Conservation (phyloP, 345 rosid species). For the Angophora floribunda region DNA sequence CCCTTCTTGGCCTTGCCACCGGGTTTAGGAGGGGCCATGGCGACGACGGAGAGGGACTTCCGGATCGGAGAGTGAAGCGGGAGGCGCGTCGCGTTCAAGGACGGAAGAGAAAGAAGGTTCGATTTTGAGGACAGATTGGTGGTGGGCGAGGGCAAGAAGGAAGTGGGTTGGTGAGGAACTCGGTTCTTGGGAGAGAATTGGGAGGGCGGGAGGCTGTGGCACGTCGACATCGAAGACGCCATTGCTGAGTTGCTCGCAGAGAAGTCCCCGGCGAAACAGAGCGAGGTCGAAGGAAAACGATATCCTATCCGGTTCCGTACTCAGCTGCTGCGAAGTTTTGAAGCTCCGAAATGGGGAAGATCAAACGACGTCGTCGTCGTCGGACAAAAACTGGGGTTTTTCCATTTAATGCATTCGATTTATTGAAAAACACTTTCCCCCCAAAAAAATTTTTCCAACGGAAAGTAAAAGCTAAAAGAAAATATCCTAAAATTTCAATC, state of each 20-base stretch:
- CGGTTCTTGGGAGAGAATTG: conserved; percentile 1
- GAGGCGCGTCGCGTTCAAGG: conserved; percentile 27
- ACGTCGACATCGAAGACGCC: conserved; percentile 50
- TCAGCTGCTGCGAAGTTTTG: background rate
- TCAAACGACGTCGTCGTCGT: background rate
- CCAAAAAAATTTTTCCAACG: too few relatives aligned
- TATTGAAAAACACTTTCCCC: too few relatives aligned
- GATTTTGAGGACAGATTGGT: conserved; percentile 37
- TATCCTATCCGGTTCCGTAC: background rate
- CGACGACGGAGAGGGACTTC: conserved; percentile 55
- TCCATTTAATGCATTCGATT: too few relatives aligned
- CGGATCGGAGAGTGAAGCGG: conserved; percentile 42
- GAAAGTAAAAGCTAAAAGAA: too few relatives aligned
- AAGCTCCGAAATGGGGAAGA: background rate
- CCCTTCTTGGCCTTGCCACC: conserved; percentile 88
- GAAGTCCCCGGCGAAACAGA: background rate
- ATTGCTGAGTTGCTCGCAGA: conserved; percentile 6
- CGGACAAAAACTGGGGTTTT: too few relatives aligned
- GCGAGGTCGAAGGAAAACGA: background rate
- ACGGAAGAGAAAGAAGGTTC: conserved; percentile 30
- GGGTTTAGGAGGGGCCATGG: conserved; percentile 98
- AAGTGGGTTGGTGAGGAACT: conserved; percentile 22
- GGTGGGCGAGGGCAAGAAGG: conserved; percentile 21
- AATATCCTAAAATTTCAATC: too few relatives aligned
- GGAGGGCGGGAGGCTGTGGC: conserved; percentile 8